Evolutionary conservation across 495 filamentous ascomycete genomes (phyloP), one percentile per base, ranked within the genome.

Genomic region (Sordaria brevicollis): DNA sequence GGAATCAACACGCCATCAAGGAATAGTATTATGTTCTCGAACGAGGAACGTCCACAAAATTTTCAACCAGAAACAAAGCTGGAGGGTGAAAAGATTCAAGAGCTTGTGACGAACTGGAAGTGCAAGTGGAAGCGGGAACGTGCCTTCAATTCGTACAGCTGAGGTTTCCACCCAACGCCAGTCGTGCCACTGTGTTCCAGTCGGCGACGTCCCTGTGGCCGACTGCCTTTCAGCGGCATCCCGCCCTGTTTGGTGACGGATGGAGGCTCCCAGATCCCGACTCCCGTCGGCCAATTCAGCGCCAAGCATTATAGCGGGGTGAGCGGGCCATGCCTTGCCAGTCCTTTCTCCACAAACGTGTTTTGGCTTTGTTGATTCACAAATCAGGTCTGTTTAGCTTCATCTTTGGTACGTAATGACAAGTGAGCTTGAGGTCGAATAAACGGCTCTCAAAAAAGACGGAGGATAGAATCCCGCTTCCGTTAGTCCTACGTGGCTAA

Each of bases 121-220:
- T n/a, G n/a, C n/a, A 17, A 15, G 49, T 29, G 21, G 21, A 57
- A 29, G n/a, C 17, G 49, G 43, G 49, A 57, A 29, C 49, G 43
- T 57, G 41, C 41, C 38, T 39, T 39, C 37, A 39, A 39, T 39
- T 39, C 39, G 39, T 10, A 10, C 19, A 49, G n/a, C n/a, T n/a
- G n/a, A n/a, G 41, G 41, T 49, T 49, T 19, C 41, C 41, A 49
- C 41, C 9, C 41, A 11, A n/a, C n/a, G n/a, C 41, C 41, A 49
- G 41, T 49, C 13, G 62, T 38, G 65, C 69, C 35, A 67, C 65
- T 70, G 69, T 54, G 69, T 70, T 70, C 57, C 65, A 66, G 36
- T 66, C 29, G 62, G 69, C 69, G 41, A 29, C 34, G 54, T 21
- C 8, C 31, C 31, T 69, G 62, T 69, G 68, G 68, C 68, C 49